phyloP scores from a whole-genome alignment of 2,329 filamentous ascomycete species.

The Elsinoe australis region DNA sequence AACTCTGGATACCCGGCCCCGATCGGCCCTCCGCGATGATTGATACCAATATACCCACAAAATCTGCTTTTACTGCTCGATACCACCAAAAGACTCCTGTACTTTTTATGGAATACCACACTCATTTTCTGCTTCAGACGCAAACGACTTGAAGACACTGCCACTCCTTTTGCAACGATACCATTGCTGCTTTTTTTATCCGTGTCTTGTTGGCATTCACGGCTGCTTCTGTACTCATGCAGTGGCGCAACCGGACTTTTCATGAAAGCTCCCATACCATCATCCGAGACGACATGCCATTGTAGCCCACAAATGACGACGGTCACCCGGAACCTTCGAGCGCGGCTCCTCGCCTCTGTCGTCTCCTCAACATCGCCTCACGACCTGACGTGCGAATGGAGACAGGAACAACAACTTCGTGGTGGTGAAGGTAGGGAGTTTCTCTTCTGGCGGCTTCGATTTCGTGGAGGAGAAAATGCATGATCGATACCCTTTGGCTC shows the following conservation, averaged over 20 bases:
- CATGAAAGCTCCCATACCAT: too few species aligned
- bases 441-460: too few species aligned
- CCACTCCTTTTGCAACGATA: conserved; percentile 12
- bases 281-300: too few species aligned
- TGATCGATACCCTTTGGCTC: not conserved
- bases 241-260: not conserved
- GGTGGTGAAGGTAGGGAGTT: too few species aligned
- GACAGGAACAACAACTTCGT: too few species aligned
- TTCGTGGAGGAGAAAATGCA: too few species aligned
- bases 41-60: conserved; percentile 18
- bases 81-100: conserved; percentile 15
- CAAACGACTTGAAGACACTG: not conserved
- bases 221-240: not conserved
- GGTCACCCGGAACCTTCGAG: too few species aligned
- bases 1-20: conserved; percentile 35
- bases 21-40: conserved; percentile 34
- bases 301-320: too few species aligned
- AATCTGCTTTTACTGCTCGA: conserved; percentile 16
- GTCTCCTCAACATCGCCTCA: too few species aligned
- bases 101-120: conserved; percentile 5
- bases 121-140: conserved; percentile 8
- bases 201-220: not conserved
- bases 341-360: too few species aligned
- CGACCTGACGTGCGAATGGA: too few species aligned
- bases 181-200: conserved; percentile 6